Percentiles rank a stretch among this genome's conserved stretches.
phyloP scores from a whole-genome alignment of 1,284 basidiomycete genomes.

The Apiotrichum mycotoxinovorans region DNA sequence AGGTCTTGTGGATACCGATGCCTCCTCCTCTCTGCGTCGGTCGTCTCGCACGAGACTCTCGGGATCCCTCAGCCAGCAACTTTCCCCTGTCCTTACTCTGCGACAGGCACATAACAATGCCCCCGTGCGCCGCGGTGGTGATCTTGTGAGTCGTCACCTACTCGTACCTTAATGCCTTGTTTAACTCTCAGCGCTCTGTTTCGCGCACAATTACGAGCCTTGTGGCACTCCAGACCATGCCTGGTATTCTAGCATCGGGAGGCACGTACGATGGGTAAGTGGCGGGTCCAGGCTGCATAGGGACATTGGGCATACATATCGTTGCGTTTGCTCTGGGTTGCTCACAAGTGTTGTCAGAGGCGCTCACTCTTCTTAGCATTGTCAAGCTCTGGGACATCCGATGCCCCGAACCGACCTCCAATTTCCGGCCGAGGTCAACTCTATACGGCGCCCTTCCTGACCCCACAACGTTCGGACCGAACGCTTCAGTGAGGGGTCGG shows the following conservation, averaged over 20 bases:
- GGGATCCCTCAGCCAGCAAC: not conserved
- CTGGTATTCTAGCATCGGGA: slow-evolving; percentile 45
- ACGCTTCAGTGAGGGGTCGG: slow-evolving; percentile 32
- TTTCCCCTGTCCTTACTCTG: slow-evolving; percentile 14
- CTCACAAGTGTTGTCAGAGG: too few relatives aligned
- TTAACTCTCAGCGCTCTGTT: slow-evolving; percentile 33
- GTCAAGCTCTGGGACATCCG: slow-evolving; percentile 52
- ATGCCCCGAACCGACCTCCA: slow-evolving; percentile 25
- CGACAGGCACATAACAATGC: slow-evolving; percentile 16
- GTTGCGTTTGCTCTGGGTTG: not conserved
- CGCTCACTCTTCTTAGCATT: slow-evolving; percentile 24
- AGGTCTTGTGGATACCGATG: not conserved
- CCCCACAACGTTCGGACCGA: slow-evolving; percentile 26
- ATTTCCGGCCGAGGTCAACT: slow-evolving; percentile 24
- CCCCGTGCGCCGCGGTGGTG: not conserved
- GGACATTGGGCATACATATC: fast-evolving
- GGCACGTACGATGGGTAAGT: slow-evolving; percentile 48
- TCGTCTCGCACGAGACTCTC: slow-evolving; percentile 2
- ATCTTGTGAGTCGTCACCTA: not conserved
- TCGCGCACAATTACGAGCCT: slow-evolving; percentile 46
- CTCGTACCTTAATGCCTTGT: not conserved
- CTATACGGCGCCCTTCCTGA: slow-evolving; percentile 32
- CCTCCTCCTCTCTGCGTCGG: not conserved
- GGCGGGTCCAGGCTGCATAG: too few relatives aligned
- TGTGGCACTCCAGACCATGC: slow-evolving; percentile 41